Evolutionary conservation across 345 rosid genomes (phyloP).

Genomic region (Populus simonii): DNA sequence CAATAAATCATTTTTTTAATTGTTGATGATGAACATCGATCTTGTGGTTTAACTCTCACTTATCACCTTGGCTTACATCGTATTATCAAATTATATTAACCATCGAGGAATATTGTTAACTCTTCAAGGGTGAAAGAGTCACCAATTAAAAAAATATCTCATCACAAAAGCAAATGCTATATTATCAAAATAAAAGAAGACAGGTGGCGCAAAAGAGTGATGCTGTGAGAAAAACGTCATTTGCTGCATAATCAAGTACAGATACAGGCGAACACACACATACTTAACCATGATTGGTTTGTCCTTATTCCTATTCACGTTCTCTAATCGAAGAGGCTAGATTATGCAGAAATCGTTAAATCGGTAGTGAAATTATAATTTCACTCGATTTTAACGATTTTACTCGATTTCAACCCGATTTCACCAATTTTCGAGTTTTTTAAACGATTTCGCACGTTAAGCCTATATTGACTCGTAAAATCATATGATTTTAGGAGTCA

Average conservation of each 20-base stretch:
- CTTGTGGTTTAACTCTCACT: background rate
- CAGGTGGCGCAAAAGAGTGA: slow-evolving; percentile 59
- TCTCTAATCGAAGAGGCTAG: background rate
- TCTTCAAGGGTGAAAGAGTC: slow-evolving; percentile 28
- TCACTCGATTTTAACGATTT: too few relatives aligned
- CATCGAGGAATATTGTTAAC: background rate
- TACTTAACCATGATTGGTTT: slow-evolving; percentile 49
- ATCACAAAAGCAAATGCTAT: slow-evolving; percentile 2
- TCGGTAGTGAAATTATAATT: too few relatives aligned
- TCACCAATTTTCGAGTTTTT: too few relatives aligned
- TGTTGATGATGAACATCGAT: background rate
- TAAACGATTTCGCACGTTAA: too few relatives aligned
- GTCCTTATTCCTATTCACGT: slow-evolving; percentile 16
- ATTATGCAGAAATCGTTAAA: too few relatives aligned
- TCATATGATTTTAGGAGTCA: too few relatives aligned
- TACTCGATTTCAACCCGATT: too few relatives aligned
- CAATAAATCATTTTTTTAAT: too few relatives aligned
- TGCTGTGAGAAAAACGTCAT: slow-evolving; percentile 26
- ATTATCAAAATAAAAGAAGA: slow-evolving; percentile 14
- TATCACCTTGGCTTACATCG: too few relatives aligned
- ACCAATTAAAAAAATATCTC: background rate
- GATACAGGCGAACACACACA: slow-evolving; percentile 51
- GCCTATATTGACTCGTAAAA: too few relatives aligned
- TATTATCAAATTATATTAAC: too few relatives aligned
- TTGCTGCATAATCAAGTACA: slow-evolving; percentile 29